Conservation (phyloP, 306 rosid genomes). For the Fagus sylvatica region DNA sequence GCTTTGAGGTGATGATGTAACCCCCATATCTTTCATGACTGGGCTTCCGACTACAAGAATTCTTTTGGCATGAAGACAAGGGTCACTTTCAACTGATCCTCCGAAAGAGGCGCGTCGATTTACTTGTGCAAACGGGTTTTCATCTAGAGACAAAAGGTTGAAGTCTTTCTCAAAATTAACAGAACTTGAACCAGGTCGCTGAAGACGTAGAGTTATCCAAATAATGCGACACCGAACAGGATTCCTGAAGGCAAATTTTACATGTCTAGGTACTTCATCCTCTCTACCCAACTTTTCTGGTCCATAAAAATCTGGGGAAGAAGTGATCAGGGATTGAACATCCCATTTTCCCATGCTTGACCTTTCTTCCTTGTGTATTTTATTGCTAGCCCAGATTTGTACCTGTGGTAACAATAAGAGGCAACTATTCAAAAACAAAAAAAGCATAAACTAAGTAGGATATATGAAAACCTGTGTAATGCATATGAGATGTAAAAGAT, state of each 20-base stretch:
- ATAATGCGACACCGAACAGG: constrained; percentile 86
- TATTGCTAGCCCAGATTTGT: constrained; percentile 95
- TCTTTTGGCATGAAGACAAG: constrained; percentile 94
- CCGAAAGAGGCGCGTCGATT: constrained; percentile 80
- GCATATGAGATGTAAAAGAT: not conserved
- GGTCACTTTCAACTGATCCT: constrained; percentile 65
- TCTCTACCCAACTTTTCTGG: constrained; percentile 58
- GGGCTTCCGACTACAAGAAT: constrained; percentile 77
- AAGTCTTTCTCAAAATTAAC: constrained; percentile 64
- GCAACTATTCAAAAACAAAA: not conserved
- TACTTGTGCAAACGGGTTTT: constrained; percentile 80
- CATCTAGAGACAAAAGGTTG: constrained; percentile 77
- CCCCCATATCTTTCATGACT: constrained; percentile 56
- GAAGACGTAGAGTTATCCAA: constrained; percentile 87
- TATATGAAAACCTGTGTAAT: not conserved
- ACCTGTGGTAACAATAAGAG: constrained; percentile 55
- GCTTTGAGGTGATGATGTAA: constrained; percentile 49
- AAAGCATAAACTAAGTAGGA: not conserved
- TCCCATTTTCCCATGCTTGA: constrained; percentile 98
- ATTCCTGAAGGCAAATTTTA: constrained; percentile 75
- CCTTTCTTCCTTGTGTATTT: constrained; percentile 90
- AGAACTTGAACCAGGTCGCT: constrained; percentile 80
- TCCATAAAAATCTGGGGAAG: constrained; percentile 72
- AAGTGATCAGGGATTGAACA: constrained; percentile 64
- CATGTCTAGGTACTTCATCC: constrained; percentile 69